Percentiles rank a stretch among this genome's conserved stretches.
Conservation (phyloP, 1,284 basidiomycete genomes). For the Ceratobasidium sp. region DNA sequence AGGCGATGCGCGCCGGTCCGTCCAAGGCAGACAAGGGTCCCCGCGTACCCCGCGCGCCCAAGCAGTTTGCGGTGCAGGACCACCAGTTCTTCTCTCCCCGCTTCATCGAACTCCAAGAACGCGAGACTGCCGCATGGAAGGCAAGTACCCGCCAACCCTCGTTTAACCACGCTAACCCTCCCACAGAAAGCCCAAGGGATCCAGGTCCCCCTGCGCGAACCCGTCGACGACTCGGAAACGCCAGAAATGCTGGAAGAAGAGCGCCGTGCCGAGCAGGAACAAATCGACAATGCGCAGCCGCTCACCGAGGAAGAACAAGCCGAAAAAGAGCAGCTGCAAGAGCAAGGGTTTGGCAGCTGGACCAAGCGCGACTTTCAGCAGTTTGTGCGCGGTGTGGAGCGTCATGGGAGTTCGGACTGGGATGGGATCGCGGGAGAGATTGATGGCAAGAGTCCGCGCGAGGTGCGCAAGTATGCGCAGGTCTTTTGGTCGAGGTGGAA, state of each 20-base stretch:
- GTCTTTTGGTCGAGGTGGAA: conserved; percentile 93
- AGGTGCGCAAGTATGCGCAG: conserved; percentile 80
- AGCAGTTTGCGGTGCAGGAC: conserved; percentile 90
- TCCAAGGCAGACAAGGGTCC: conserved; percentile 83
- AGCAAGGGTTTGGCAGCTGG: conserved; percentile 88
- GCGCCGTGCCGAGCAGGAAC: conserved; percentile 79
- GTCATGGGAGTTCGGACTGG: conserved; percentile 80
- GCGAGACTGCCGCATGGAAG: conserved; percentile 83
- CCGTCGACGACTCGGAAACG: conserved; percentile 74
- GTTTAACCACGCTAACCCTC: not conserved
- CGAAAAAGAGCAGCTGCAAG: conserved; percentile 79
- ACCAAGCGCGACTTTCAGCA: conserved; percentile 92
- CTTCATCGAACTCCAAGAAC: conserved; percentile 84
- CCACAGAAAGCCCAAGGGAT: conserved; percentile 31
- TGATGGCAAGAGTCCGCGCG: conserved; percentile 82
- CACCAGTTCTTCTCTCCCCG: conserved; percentile 96
- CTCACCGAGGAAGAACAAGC: conserved; percentile 84
- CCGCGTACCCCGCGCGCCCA: conserved; percentile 86
- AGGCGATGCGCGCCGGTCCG: conserved; percentile 81
- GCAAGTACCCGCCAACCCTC: conserved; percentile 50
- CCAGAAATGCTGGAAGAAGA: conserved; percentile 88
- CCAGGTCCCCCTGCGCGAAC: conserved; percentile 63
- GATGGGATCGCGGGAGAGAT: conserved; percentile 86
- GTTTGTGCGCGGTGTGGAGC: conserved; percentile 85
- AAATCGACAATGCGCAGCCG: conserved; percentile 85